Conservation (phyloP, 2,329 filamentous ascomycete genomes). For the Cladosporium sp. region DNA sequence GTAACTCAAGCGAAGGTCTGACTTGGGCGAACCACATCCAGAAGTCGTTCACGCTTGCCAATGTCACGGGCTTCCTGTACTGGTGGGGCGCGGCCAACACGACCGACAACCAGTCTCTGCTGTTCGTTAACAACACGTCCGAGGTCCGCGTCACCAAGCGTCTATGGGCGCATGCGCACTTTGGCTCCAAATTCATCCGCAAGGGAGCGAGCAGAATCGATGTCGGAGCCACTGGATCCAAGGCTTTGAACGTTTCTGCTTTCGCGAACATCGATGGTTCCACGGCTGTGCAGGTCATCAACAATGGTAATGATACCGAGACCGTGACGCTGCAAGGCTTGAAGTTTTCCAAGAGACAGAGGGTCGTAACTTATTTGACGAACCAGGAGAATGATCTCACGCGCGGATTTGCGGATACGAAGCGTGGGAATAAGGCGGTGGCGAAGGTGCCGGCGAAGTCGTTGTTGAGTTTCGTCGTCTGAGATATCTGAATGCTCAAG, state of each 20-base stretch:
- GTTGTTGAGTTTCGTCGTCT: slow-evolving; percentile 6
- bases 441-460: slow-evolving; percentile 10
- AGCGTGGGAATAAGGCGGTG: slow-evolving; percentile 6
- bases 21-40: slow-evolving; percentile 54
- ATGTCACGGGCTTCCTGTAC: slow-evolving; percentile 51
- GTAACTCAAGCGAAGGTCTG: slow-evolving; percentile 47
- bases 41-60: slow-evolving; percentile 44
- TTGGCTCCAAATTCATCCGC: slow-evolving; percentile 32
- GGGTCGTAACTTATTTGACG: slow-evolving; percentile 16
- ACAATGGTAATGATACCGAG: slow-evolving; percentile 23
- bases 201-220: slow-evolving; percentile 36
- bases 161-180: slow-evolving; percentile 41
- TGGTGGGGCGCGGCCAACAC: slow-evolving; percentile 48
- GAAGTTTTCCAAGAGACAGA: slow-evolving; percentile 1
- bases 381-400: slow-evolving; percentile 19
- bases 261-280: slow-evolving; percentile 32
- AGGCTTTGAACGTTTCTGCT: slow-evolving; percentile 28
- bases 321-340: slow-evolving; percentile 17
- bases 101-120: slow-evolving; percentile 33
- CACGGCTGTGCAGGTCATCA: slow-evolving; percentile 35
- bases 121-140: slow-evolving; percentile 30
- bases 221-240: slow-evolving; percentile 24
- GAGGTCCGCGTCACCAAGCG: slow-evolving; percentile 31
- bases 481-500: too few species aligned
- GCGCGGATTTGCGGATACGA: slow-evolving; percentile 9